A percentile compares a stretch with the other conserved stretches of the same genome.
phyloP scores from a whole-genome alignment of 2,329 filamentous ascomycete species.

The Penicillium sp. region DNA sequence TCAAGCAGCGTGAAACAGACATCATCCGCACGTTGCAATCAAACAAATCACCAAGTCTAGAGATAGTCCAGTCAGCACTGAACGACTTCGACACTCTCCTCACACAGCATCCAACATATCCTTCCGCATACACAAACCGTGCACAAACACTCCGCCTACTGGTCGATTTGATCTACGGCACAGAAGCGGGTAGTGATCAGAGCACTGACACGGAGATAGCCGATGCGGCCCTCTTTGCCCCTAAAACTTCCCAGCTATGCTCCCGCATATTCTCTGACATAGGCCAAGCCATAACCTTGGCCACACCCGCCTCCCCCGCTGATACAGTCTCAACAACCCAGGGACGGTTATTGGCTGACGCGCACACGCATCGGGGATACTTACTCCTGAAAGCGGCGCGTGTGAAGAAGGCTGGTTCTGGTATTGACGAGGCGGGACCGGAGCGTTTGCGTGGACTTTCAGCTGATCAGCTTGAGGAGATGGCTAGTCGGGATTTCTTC shows the following conservation, averaged over 20 bases:
- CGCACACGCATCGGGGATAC: slow-evolving; percentile 56
- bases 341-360: slow-evolving; percentile 53
- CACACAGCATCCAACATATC: slow-evolving; percentile 48
- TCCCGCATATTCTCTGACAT: slow-evolving; percentile 40
- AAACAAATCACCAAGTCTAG: slow-evolving; percentile 16
- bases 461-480: slow-evolving; percentile 52
- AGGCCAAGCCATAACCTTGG: slow-evolving; percentile 47
- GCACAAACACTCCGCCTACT: slow-evolving; percentile 51
- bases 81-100: slow-evolving; percentile 47
- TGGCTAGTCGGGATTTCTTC: slow-evolving; percentile 57
- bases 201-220: slow-evolving; percentile 7
- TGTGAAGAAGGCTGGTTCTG: slow-evolving; percentile 18
- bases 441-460: slow-evolving; percentile 35
- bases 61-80: slow-evolving; percentile 36
- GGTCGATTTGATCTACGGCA: slow-evolving; percentile 24
- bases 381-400: slow-evolving; percentile 42
- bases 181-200: background rate
- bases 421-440: slow-evolving; percentile 20
- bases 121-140: slow-evolving; percentile 56
- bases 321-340: slow-evolving; percentile 49
- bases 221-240: slow-evolving; percentile 28
- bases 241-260: slow-evolving; percentile 19
- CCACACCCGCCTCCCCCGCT: slow-evolving; percentile 41
- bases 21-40: slow-evolving; percentile 43
- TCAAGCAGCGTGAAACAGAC: slow-evolving; percentile 42